Base-by-base conservation (phyloP, 345 rosid genomes). In the Anastatica hierochuntica region DNA sequence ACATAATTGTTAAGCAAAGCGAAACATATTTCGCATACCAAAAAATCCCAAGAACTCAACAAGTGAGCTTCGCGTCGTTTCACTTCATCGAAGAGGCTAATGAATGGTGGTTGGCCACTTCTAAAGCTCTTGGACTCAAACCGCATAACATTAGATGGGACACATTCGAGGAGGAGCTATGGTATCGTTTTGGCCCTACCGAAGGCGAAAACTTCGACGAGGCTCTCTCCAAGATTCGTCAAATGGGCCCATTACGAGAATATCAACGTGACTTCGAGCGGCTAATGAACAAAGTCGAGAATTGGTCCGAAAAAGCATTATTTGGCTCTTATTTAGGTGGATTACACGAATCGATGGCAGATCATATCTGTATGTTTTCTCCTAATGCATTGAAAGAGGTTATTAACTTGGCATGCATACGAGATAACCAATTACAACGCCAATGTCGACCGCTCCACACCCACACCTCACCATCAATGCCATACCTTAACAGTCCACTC, bases 221-320 rank as follows among this genome's bases (percentile, higher is more conserved):
- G 5, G 39, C 39, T 1, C 0, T 35, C 0, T 5, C 39, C 0
- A 4, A 35, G 0, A 35, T 35, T 6, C 39, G 7, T 5, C 15
- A 35, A n/a, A 35, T 1, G 1, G 39, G 39, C 1, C 1, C 15
- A 0, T 1, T 83, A 35, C 79, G 77, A 35, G 80, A 84, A 36
- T 80, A 78, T 0, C 85, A 90, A 7, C 83, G 79, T 2, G 95
- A 54, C 79, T 83, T 70, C 79, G 85, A 80, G 75, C 83, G 4
- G 80, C 78, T 46, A 74, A 85, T 37, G 77, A 80, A 35, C 80
- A 82, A 26, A 83, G 83, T 37, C 80, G 24, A 17, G 0, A 1
- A 7, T 0, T 17, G 45, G 45, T 1, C 45, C 0, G 23, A 41
- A 5, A 10, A 41, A 2, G 23, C 45, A 2, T 9, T 41, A 0